Percentiles rank a stretch among this genome's conserved stretches.
Conservation (phyloP, 768 basidiomycete genomes). For the Xerocomus potaroensis region DNA sequence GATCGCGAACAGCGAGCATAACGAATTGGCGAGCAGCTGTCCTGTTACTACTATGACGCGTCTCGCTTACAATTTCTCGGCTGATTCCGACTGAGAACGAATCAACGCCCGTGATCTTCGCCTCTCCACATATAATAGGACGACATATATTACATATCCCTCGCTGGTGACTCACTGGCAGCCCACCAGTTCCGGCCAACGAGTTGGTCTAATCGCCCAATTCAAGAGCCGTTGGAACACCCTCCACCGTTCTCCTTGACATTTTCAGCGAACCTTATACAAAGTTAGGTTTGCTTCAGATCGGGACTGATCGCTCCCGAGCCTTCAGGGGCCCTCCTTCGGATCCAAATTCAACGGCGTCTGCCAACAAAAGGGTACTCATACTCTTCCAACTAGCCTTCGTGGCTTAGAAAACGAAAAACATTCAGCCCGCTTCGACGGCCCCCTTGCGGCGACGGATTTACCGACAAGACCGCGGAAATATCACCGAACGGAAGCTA, state of each 20-base stretch:
- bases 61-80: constrained; percentile 24
- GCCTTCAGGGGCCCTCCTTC: constrained; percentile 9
- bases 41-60: background rate
- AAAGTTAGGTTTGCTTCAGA: constrained; percentile 21
- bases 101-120: constrained; percentile 23
- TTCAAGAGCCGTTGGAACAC: background rate
- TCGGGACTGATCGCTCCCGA: background rate
- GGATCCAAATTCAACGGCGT: constrained; percentile 8
- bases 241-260: background rate
- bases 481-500: background rate
- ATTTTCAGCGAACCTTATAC: background rate
- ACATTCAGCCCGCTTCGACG: constrained; percentile 45
- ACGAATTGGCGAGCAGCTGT: too few relatives aligned
- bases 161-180: too few relatives aligned
- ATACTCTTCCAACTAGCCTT: constrained; percentile 8
- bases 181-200: too few relatives aligned
- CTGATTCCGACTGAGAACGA: constrained; percentile 8
- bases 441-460: too few relatives aligned
- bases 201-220: too few relatives aligned
- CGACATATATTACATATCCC: constrained; percentile 1
- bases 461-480: background rate
- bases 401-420: too few relatives aligned
- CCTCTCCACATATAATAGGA: constrained; percentile 7
- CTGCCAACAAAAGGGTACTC: background rate
- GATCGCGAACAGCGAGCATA: constrained; percentile 10